phyloP scores from a whole-genome alignment of 2,329 filamentous ascomycete species.

The Thielaviopsis ethacetica region DNA sequence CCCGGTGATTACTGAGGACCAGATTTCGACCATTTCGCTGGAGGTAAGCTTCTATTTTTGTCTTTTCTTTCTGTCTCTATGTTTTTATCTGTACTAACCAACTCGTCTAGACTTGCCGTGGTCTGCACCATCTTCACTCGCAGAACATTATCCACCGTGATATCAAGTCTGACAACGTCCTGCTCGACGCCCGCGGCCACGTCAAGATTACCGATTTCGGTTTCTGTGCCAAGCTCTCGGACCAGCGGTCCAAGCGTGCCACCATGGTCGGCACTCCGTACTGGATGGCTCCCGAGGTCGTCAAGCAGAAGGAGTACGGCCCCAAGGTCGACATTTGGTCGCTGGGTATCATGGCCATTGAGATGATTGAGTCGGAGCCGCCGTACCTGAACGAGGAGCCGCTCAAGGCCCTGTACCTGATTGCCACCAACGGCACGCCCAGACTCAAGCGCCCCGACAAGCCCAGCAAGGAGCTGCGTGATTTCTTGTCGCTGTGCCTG shows the following conservation, averaged over 20 bases:
- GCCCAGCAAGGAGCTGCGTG: conserved; percentile 92
- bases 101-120: conserved; percentile 65
- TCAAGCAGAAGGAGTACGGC: conserved; percentile 98
- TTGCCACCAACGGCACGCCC: conserved; percentile 93
- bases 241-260: conserved; percentile 89
- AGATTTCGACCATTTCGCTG: conserved; percentile 91
- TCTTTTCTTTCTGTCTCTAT: not conserved
- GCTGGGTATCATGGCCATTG: conserved; percentile 97
- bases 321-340: conserved; percentile 99
- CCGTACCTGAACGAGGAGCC: conserved; percentile 97
- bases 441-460: conserved; percentile 97
- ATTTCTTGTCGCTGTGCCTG: conserved; percentile 87
- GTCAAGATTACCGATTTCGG: conserved; percentile 99
- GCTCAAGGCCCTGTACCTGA: conserved; percentile 89
- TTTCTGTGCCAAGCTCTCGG: conserved; percentile 96
- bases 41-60: conserved; percentile 45
- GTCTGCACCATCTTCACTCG: conserved; percentile 81
- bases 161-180: conserved; percentile 98
- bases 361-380: conserved; percentile 98
- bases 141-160: conserved; percentile 98
- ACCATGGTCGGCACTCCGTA: conserved; percentile 99
- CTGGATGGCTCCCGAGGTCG: conserved; percentile 99
- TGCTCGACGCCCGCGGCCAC: conserved; percentile 83
- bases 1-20: conserved; percentile 79
- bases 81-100: conserved; percentile 14